These are phyloP conservation scores for Nicotiana undulata DNA, from an alignment of 257 asterid genomes.

Conservation along the genomic window DNA sequence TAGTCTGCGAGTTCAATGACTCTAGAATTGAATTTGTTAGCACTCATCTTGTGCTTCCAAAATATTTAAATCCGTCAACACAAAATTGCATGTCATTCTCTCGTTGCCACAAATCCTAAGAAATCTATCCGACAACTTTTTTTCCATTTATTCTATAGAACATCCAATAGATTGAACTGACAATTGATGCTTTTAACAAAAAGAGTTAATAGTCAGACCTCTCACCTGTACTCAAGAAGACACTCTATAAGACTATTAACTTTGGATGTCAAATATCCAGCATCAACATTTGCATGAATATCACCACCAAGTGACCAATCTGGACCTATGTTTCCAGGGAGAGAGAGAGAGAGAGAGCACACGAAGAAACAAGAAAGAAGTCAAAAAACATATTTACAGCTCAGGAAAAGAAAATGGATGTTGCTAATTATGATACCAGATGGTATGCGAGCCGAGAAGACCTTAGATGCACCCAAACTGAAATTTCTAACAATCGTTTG, in stretches of 20 bases:
- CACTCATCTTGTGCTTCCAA: neutral
- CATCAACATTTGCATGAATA: slow-evolving; percentile 23
- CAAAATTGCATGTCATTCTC: neutral
- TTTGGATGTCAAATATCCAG: slow-evolving; percentile 56
- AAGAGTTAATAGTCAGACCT: neutral
- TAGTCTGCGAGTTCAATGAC: neutral
- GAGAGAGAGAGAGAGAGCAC: neutral
- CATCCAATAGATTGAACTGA: neutral
- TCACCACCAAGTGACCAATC: slow-evolving; percentile 24
- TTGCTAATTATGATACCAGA: slow-evolving; percentile 32
- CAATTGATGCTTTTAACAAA: neutral
- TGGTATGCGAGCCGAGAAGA: slow-evolving; percentile 37
- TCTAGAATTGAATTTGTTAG: neutral
- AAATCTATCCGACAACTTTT: neutral
- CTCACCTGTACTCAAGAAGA: slow-evolving; percentile 75
- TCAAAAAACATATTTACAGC: neutral
- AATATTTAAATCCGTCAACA: neutral
- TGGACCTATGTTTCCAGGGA: slow-evolving; percentile 25
- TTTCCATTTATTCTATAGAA: neutral
- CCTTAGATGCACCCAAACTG: slow-evolving; percentile 39
- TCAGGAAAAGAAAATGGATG: neutral
- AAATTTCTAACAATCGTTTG: slow-evolving; percentile 36
- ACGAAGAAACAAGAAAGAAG: neutral
- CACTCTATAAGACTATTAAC: slow-evolving; percentile 48
- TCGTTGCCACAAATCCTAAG: neutral